Conservation (phyloP, 176 grass and related monocot species). For the Juncus effusus region DNA sequence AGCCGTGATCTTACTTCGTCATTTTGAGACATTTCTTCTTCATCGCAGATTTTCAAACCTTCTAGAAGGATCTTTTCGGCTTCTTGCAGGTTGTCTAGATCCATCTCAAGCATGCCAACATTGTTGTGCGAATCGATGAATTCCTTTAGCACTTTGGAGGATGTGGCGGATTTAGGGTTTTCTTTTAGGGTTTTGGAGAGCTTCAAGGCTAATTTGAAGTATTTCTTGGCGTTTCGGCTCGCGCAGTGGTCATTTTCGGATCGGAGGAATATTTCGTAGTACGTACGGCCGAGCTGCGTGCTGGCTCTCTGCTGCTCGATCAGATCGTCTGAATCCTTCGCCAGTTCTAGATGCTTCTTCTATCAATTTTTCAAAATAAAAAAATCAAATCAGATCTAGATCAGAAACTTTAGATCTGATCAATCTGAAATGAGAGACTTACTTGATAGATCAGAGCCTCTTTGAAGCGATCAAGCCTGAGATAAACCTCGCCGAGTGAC, state of each 20-base stretch:
- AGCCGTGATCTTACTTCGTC: conserved; percentile 78
- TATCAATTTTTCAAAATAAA: conserved; percentile 33
- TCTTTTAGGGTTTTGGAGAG: conserved; percentile 48
- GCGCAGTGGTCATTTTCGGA: conserved; percentile 72
- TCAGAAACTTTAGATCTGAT: no score
- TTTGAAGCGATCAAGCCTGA: conserved; percentile 49
- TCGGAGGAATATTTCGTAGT: conserved; percentile 66
- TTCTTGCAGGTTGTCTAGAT: conserved; percentile 74
- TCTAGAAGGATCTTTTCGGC: conserved; percentile 65
- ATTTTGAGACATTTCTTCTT: conserved; percentile 76
- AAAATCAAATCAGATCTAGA: background rate
- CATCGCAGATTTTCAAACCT: conserved; percentile 82
- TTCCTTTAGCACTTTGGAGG: conserved; percentile 55
- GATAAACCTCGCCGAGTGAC: conserved; percentile 81
- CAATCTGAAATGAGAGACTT: background rate
- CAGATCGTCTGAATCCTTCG: conserved; percentile 70
- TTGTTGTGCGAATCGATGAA: conserved; percentile 94
- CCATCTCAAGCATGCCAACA: conserved; percentile 86
- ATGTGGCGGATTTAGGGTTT: conserved; percentile 26
- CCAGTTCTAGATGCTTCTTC: conserved; percentile 90
- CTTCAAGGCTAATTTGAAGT: conserved; percentile 78
- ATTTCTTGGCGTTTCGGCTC: conserved; percentile 81
- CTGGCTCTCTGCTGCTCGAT: conserved; percentile 85
- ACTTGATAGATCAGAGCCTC: conserved; percentile 84
- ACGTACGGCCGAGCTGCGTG: conserved; percentile 89